Evolutionary conservation across 768 basidiomycete genomes (phyloP).

Genomic region (Leucocoprinus leucothites): DNA sequence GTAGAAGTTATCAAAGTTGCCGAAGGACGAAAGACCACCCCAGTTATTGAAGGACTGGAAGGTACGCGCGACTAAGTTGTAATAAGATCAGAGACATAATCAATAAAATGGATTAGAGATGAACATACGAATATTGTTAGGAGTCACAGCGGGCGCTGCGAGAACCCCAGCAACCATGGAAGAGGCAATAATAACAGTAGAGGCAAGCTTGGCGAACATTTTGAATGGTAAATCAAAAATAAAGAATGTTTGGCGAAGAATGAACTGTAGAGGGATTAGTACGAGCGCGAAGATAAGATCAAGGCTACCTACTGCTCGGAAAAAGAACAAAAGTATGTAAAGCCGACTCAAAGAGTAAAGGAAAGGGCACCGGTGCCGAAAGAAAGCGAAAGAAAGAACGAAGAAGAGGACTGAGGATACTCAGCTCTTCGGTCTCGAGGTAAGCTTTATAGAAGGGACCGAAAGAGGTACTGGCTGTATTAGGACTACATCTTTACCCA

Average conservation of each 20-base stretch:
- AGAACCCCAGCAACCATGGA: conserved; percentile 6
- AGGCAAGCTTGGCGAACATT: conserved; percentile 9
- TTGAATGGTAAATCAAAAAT: not conserved
- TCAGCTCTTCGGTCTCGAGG: not conserved
- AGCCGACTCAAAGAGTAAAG: conserved; percentile 6
- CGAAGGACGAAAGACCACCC: conserved; percentile 28
- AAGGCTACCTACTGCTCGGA: conserved; percentile 9
- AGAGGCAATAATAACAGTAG: conserved; percentile 2
- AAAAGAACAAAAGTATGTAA: conserved; percentile 4
- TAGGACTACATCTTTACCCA: not conserved
- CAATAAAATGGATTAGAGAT: not conserved
- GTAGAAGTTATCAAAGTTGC: conserved; percentile 36
- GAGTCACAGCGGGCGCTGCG: not conserved
- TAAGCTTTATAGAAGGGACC: not conserved
- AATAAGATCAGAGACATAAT: not conserved
- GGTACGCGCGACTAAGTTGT: conserved; percentile 7
- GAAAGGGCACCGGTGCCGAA: conserved; percentile 11
- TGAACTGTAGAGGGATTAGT: not conserved
- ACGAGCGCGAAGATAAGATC: not conserved
- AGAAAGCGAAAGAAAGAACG: conserved; percentile 9
- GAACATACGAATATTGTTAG: conserved; percentile 5
- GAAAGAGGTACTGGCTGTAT: not conserved
- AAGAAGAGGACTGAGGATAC: not conserved
- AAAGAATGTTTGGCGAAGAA: conserved; percentile 8
- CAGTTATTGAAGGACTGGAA: conserved; percentile 31